Evolutionary conservation across 176 grass and related monocot species (phyloP).

Genomic region (Coix lacrymajobi): DNA sequence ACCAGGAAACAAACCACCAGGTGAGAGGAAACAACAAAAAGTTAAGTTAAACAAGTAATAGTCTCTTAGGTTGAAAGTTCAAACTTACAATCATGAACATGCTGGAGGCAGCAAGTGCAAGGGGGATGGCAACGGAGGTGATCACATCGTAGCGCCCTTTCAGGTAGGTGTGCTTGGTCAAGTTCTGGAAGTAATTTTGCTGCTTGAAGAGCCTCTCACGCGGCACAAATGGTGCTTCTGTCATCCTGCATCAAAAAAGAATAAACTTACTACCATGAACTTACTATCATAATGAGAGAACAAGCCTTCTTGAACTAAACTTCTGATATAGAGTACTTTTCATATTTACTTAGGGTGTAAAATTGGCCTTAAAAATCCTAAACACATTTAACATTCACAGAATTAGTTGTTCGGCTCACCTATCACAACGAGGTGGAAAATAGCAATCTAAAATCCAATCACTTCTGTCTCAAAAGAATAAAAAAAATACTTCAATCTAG

Average conservation of each 20-base stretch:
- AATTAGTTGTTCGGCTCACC: neutral
- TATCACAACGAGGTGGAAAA: neutral
- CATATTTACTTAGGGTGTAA: neutral
- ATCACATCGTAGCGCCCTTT: slow-evolving; percentile 55
- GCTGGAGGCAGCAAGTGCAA: slow-evolving; percentile 47
- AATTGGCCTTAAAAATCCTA: neutral
- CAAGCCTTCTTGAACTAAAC: neutral
- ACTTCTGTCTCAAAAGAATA: neutral
- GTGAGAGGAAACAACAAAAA: neutral
- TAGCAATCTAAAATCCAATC: neutral
- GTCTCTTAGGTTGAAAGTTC: neutral
- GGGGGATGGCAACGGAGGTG: slow-evolving; percentile 59
- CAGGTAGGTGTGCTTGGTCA: slow-evolving; percentile 53
- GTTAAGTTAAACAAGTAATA: neutral
- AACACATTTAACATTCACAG: neutral
- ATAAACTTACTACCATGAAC: neutral
- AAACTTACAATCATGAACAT: slow-evolving; percentile 52
- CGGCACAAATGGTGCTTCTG: slow-evolving; percentile 48
- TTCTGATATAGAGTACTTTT: neutral
- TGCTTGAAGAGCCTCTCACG: slow-evolving; percentile 56
- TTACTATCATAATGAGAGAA: neutral
- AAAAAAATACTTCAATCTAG: neutral
- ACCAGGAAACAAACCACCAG: neutral
- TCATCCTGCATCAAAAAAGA: slow-evolving; percentile 43
- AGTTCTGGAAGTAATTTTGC: slow-evolving; percentile 44